Percentiles rank a stretch among this genome's conserved stretches.
Conservation (phyloP, 257 asterid genomes). For the Solanum clarkiae region DNA sequence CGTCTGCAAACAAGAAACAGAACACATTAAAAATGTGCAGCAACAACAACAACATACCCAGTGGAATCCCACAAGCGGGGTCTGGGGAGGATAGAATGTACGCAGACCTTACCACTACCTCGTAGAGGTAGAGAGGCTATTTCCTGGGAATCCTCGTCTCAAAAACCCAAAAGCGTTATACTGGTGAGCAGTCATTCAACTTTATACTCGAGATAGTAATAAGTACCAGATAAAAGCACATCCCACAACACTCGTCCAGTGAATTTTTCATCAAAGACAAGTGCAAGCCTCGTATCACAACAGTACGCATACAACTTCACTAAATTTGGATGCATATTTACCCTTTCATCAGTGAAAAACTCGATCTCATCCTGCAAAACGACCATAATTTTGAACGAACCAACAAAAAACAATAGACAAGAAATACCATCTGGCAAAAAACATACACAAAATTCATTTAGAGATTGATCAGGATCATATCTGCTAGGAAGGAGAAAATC, state of each 20-base stretch:
- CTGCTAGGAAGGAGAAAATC: neutral
- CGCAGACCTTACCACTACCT: too few species aligned
- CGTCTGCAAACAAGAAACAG: neutral
- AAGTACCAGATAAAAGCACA: neutral
- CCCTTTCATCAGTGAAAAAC: neutral
- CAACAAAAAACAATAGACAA: neutral
- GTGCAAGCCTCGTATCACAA: neutral
- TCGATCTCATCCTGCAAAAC: neutral
- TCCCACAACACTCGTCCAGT: neutral
- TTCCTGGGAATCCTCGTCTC: too few species aligned
- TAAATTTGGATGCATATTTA: neutral
- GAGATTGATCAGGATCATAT: neutral
- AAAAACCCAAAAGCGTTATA: too few species aligned
- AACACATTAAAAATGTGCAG: neutral
- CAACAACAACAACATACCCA: too few species aligned
- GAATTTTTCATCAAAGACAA: neutral
- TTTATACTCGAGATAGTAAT: neutral
- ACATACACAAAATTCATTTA: neutral
- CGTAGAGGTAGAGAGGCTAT: too few species aligned
- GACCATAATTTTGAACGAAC: neutral
- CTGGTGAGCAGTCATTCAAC: neutral
- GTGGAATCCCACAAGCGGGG: too few species aligned
- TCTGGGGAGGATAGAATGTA: too few species aligned
- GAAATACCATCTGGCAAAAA: neutral
- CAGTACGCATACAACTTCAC: neutral